Evolutionary conservation across 768 basidiomycete genomes (phyloP).

Genomic region (Dacryopinax spathularia): DNA sequence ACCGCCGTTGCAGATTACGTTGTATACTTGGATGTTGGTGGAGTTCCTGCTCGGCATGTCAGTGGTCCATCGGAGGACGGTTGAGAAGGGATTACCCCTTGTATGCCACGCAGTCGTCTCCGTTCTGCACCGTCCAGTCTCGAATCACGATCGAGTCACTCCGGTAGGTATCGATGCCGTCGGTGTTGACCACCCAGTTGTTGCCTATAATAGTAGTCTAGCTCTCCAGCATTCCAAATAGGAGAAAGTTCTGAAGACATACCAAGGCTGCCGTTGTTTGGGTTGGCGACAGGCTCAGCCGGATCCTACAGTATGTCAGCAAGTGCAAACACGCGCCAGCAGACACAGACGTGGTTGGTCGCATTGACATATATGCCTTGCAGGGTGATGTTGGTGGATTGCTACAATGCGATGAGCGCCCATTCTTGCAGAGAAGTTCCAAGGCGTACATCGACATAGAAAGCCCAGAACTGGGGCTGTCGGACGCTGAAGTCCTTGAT

Average conservation of each 20-base stretch:
- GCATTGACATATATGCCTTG: slow-evolving; percentile 31
- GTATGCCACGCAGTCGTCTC: slow-evolving; percentile 29
- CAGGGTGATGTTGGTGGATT: slow-evolving; percentile 26
- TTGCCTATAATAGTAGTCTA: not conserved
- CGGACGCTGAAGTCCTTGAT: slow-evolving; percentile 29
- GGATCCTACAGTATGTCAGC: not conserved
- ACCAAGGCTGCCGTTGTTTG: not conserved
- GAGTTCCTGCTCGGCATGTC: slow-evolving; percentile 21
- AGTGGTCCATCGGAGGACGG: not conserved
- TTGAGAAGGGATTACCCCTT: slow-evolving; percentile 17
- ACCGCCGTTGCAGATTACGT: slow-evolving; percentile 27
- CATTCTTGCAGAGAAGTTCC: not conserved
- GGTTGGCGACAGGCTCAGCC: not conserved
- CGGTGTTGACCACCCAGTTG: slow-evolving; percentile 23
- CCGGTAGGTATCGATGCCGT: slow-evolving; percentile 27
- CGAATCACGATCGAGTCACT: slow-evolving; percentile 28
- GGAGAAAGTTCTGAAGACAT: not conserved
- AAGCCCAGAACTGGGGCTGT: slow-evolving; percentile 32
- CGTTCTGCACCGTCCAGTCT: slow-evolving; percentile 28
- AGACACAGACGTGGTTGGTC: slow-evolving; percentile 25
- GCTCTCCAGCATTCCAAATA: too few relatives aligned
- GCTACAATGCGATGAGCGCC: slow-evolving; percentile 21
- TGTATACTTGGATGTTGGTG: slow-evolving; percentile 28
- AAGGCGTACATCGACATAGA: not conserved
- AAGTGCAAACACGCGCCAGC: not conserved